These are phyloP conservation scores for Lasiodiplodia theobromae DNA, from an alignment of 2,329 filamentous ascomycete species.

Conservation along the genomic window DNA sequence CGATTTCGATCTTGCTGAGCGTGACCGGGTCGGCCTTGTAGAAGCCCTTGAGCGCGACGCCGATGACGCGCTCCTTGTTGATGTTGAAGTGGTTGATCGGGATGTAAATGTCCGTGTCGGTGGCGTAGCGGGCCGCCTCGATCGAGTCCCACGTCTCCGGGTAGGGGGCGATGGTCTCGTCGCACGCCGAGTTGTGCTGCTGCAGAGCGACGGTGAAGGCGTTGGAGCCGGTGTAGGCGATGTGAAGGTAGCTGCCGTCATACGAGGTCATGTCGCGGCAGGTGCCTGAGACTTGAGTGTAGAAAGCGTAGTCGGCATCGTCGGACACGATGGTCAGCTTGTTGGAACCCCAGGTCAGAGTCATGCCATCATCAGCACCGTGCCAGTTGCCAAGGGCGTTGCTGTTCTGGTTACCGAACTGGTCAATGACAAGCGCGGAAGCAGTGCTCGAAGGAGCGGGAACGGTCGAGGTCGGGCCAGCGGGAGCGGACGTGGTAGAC, in stretches of 20 bases:
- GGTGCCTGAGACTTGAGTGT: conserved; percentile 63
- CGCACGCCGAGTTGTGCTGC: conserved; percentile 70
- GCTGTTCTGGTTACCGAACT: conserved; percentile 59
- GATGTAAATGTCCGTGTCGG: conserved; percentile 66
- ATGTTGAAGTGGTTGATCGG: conserved; percentile 72
- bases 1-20: conserved; percentile 67
- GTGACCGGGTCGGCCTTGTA: conserved; percentile 60
- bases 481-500: conserved; percentile 49
- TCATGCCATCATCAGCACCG: conserved; percentile 68
- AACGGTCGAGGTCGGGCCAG: conserved; percentile 57
- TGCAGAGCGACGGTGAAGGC: conserved; percentile 71
- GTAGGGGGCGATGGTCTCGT: conserved; percentile 63
- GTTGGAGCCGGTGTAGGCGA: conserved; percentile 67
- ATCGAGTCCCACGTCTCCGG: conserved; percentile 73
- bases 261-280: conserved; percentile 65
- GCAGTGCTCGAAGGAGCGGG: conserved; percentile 59
- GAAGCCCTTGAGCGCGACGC: conserved; percentile 70
- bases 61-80: conserved; percentile 62
- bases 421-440: conserved; percentile 65
- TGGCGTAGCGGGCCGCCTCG: conserved; percentile 67
- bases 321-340: conserved; percentile 64
- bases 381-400: conserved; percentile 72
- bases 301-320: conserved; percentile 68
- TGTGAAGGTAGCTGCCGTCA: conserved; percentile 67
- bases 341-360: conserved; percentile 58